Evolutionary conservation across 179 eudicot genomes (phyloP).

Genomic region (Amaranthus tricolor): DNA sequence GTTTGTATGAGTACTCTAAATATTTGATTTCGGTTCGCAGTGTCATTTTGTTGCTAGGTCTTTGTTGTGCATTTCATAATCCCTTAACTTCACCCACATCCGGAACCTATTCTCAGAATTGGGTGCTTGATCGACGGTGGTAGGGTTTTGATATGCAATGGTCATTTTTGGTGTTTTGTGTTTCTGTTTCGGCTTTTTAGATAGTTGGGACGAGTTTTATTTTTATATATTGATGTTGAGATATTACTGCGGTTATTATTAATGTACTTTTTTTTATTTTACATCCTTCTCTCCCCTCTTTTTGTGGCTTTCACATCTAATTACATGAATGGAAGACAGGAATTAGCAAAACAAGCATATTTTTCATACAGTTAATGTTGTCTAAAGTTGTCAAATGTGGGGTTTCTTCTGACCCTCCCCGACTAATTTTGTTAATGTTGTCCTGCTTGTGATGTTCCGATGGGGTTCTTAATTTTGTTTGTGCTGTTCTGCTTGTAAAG

Average conservation of each 20-base stretch:
- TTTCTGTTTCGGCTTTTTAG: not conserved
- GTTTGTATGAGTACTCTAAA: not conserved
- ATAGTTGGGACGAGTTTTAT: conserved; percentile 1
- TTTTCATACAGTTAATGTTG: no score
- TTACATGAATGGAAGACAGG: no score
- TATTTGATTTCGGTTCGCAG: conserved; percentile 5
- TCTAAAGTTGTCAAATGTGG: no score
- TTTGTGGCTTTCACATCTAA: no score
- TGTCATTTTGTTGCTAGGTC: not conserved
- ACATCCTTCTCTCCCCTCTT: not conserved
- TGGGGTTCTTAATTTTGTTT: no score
- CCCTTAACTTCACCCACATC: not conserved
- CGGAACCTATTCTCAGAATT: conserved; percentile 13
- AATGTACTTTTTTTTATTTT: not conserved
- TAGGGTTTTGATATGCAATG: not conserved
- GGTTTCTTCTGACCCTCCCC: no score
- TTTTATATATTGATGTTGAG: not conserved
- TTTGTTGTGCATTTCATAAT: not conserved
- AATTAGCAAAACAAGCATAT: no score
- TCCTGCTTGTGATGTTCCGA: no score
- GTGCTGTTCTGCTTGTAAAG: no score
- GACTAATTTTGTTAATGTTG: no score
- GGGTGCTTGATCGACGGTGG: conserved; percentile 22
- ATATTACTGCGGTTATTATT: not conserved
- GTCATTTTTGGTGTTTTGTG: not conserved